phyloP scores from a whole-genome alignment of 495 filamentous ascomycete species.

The Lophiotrema nucula region DNA sequence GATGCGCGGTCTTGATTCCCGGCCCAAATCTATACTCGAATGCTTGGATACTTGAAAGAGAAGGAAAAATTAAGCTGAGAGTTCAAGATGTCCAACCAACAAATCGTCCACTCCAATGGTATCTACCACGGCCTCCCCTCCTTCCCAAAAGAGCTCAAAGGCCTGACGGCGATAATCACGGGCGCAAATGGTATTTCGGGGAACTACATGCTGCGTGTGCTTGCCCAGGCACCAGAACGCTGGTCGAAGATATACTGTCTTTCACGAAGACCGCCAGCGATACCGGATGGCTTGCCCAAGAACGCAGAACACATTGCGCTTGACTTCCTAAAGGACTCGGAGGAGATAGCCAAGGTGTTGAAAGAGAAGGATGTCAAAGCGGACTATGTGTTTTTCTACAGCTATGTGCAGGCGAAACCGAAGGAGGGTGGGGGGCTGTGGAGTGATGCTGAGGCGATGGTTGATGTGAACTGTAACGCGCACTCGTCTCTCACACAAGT shows the following conservation, averaged over 20 bases:
- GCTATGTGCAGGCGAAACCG: conserved; percentile 51
- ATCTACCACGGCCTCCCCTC: conserved; percentile 52
- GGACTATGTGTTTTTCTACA: conserved; percentile 57
- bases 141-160: conserved; percentile 40
- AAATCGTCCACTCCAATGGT: conserved; percentile 40
- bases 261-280: conserved; percentile 45
- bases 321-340: conserved; percentile 48
- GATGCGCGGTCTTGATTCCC: no score
- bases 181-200: conserved; percentile 56
- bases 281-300: conserved; percentile 37
- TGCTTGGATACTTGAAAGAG: no score
- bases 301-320: conserved; percentile 49
- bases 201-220: conserved; percentile 48
- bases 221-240: conserved; percentile 45
- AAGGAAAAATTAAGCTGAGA: no score
- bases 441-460: conserved; percentile 49
- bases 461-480: conserved; percentile 43
- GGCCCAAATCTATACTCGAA: no score
- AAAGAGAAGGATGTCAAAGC: conserved; percentile 40
- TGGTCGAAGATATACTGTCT: conserved; percentile 56
- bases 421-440: conserved; percentile 45
- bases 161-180: conserved; percentile 53
- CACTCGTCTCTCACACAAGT: not conserved
- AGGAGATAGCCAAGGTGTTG: conserved; percentile 44
- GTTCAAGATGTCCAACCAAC: conserved; percentile 11